Evolutionary conservation across 2,329 filamentous ascomycete species (phyloP).

Genomic region (Trichoderma atroviride): DNA sequence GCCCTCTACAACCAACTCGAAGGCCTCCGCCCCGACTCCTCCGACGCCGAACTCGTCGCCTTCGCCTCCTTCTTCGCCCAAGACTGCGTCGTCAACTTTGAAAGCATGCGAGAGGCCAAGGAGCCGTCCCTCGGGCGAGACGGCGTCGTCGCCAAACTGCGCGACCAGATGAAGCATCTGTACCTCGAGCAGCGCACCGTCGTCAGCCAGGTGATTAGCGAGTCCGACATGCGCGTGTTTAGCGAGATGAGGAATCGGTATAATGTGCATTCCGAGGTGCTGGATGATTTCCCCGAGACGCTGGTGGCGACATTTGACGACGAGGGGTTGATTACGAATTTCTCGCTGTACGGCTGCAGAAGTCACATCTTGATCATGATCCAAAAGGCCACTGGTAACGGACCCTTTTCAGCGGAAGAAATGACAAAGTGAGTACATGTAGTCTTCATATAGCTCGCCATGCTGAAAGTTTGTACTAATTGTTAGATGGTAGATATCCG

Average conservation of each 20-base stretch:
- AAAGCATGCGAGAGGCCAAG: constrained; percentile 7
- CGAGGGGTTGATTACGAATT: not conserved
- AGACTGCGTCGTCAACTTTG: constrained; percentile 7
- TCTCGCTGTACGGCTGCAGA: constrained; percentile 5
- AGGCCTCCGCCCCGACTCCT: not conserved
- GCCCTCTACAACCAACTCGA: not conserved
- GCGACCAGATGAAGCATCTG: not conserved
- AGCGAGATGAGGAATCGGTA: constrained; percentile 8
- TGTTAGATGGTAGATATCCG: not conserved
- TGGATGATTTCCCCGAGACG: constrained; percentile 3
- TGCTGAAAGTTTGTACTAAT: not conserved
- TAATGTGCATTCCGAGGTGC: not conserved
- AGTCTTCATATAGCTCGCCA: not conserved
- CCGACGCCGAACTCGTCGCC: not conserved
- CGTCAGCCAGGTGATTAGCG: not conserved
- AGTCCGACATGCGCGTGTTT: not conserved
- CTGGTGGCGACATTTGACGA: constrained; percentile 18
- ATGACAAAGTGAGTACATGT: not conserved
- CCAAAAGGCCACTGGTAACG: not conserved
- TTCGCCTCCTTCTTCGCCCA: constrained; percentile 12
- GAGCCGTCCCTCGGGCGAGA: not conserved
- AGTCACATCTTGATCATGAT: not conserved
- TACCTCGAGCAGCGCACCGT: constrained; percentile 2
- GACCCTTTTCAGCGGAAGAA: not conserved
- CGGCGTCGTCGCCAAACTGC: not conserved